phyloP scores from a whole-genome alignment of 805 yeast species.

The Suhomyces faveliae region DNA sequence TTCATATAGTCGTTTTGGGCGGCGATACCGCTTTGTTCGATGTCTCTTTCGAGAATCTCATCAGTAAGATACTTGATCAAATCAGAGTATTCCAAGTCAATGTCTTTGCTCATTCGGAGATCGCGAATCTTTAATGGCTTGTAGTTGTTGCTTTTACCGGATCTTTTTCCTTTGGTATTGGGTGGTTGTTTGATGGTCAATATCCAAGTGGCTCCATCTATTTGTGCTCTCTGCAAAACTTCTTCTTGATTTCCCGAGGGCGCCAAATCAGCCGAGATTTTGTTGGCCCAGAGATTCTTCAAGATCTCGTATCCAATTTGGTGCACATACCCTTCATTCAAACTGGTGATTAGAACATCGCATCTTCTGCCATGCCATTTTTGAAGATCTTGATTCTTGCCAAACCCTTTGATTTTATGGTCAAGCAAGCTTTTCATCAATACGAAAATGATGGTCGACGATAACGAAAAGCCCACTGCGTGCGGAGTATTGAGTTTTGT shows the following conservation, averaged over 20 bases:
- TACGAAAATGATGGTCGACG: conserved; percentile 44
- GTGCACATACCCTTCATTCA: conserved; percentile 53
- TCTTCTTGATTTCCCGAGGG: conserved; percentile 52
- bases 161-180: conserved; percentile 34
- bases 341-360: conserved; percentile 76
- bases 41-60: conserved; percentile 27
- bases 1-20: conserved; percentile 5
- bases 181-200: conserved; percentile 72
- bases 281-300: conserved; percentile 67
- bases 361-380: conserved; percentile 51
- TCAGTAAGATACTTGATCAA: conserved; percentile 36
- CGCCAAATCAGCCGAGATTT: conserved; percentile 71
- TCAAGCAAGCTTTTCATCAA: conserved; percentile 30
- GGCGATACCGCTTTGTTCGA: conserved; percentile 8
- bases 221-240: conserved; percentile 56
- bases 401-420: conserved; percentile 12
- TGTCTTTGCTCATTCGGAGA: conserved; percentile 56
- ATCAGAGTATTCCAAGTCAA: conserved; percentile 73
- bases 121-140: conserved; percentile 78
- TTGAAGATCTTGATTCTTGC: conserved; percentile 3
- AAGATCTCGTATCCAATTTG: conserved; percentile 65
- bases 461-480: conserved; percentile 87
- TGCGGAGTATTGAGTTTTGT: conserved; percentile 25
- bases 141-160: conserved; percentile 44
- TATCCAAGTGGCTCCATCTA: conserved; percentile 74